phyloP scores from a whole-genome alignment of 768 basidiomycete genomes.

The Coprinopsis cinerea region DNA sequence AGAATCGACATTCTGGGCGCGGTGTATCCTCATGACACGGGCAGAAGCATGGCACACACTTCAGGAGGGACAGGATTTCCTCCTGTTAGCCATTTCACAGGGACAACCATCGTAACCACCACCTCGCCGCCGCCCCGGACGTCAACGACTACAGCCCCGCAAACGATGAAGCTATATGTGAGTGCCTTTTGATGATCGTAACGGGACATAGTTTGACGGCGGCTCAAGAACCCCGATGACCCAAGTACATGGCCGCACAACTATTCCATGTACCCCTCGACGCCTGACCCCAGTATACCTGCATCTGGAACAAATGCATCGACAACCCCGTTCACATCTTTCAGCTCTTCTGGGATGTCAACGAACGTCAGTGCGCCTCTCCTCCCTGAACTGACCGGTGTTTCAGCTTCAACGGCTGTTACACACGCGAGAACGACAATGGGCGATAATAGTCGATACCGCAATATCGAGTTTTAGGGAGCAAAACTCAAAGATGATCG shows the following conservation, averaged over 20 bases:
- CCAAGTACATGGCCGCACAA: not conserved
- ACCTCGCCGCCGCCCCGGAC: not conserved
- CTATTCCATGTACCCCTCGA: not conserved
- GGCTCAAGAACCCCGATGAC: not conserved
- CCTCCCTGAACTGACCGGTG: not conserved
- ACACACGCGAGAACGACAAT: conserved; percentile 1
- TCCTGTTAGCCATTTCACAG: not conserved
- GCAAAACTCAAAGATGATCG: not conserved
- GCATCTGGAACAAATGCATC: not conserved
- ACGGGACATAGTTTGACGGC: not conserved
- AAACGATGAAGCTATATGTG: not conserved
- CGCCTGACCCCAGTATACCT: not conserved
- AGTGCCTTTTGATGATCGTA: not conserved
- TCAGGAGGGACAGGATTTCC: not conserved
- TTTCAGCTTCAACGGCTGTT: not conserved
- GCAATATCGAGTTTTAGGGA: not conserved
- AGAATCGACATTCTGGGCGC: not conserved
- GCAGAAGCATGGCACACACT: no score
- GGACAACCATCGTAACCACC: not conserved
- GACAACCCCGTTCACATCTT: no score
- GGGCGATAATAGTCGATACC: not conserved
- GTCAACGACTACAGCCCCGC: no score
- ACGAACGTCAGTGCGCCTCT: no score
- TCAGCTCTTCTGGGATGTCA: no score
- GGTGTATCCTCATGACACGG: no score